A percentile compares a stretch with the other conserved stretches of the same genome.
These are phyloP conservation scores for Sarocladium oryzae DNA, from an alignment of 2,329 filamentous ascomycete genomes.

Conservation along the genomic window DNA sequence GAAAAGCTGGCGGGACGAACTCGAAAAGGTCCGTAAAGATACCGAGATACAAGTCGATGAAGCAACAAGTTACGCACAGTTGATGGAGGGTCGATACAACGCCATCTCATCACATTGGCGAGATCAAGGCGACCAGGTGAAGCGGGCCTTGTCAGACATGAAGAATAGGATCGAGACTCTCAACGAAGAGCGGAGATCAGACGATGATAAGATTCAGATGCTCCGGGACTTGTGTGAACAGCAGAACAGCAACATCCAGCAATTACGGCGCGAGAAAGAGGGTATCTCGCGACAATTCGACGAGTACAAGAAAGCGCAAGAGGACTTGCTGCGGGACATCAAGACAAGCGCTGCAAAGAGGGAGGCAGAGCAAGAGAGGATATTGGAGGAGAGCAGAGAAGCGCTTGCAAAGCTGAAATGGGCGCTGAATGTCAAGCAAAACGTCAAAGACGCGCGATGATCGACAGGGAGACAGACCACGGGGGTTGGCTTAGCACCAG, in stretches of 20 bases:
- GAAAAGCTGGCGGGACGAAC: slow-evolving; percentile 53
- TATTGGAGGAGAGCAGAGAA: slow-evolving; percentile 51
- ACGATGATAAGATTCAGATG: slow-evolving; percentile 57
- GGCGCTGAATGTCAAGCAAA: slow-evolving; percentile 63
- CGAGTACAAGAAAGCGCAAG: slow-evolving; percentile 58
- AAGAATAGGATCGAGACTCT: slow-evolving; percentile 48
- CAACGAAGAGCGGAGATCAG: slow-evolving; percentile 47
- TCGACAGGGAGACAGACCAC: too few relatives aligned
- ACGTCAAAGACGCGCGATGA: slow-evolving; percentile 49
- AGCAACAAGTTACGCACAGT: slow-evolving; percentile 55
- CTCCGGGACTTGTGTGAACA: slow-evolving; percentile 67
- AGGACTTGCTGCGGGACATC: slow-evolving; percentile 53
- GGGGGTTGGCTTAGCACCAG: too few relatives aligned
- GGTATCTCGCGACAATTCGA: slow-evolving; percentile 55
- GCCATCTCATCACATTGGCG: slow-evolving; percentile 60
- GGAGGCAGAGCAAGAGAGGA: slow-evolving; percentile 54
- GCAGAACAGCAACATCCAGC: slow-evolving; percentile 61
- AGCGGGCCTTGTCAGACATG: slow-evolving; percentile 43
- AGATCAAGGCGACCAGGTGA: slow-evolving; percentile 57
- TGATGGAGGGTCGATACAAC: slow-evolving; percentile 66
- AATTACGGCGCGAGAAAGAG: slow-evolving; percentile 54
- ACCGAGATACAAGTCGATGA: slow-evolving; percentile 58
- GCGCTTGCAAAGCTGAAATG: slow-evolving; percentile 65
- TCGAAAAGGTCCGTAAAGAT: slow-evolving; percentile 55
- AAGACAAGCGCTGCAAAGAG: slow-evolving; percentile 49